Conservation (phyloP, 371 early-diverging fungal species). For the Catenaria anguillulae region DNA sequence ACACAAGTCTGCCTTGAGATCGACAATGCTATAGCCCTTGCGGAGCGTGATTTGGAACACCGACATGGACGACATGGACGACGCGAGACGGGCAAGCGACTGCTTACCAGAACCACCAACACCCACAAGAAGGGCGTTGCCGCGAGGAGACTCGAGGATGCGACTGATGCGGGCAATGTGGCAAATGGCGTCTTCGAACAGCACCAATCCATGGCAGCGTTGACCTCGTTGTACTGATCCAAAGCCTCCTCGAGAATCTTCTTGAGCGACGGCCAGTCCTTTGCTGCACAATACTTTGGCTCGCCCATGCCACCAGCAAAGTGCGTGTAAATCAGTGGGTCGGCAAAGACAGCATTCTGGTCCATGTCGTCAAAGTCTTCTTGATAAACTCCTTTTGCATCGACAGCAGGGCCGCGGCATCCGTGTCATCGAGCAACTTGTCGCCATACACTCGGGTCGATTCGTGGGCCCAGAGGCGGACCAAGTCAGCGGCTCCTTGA, state of each 20-base stretch:
- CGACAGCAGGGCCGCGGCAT: conserved; percentile 24
- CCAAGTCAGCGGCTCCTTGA: conserved; percentile 36
- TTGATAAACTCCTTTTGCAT: conserved; percentile 33
- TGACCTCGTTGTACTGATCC: conserved; percentile 40
- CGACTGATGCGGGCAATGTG: conserved; percentile 43
- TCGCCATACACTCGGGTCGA: conserved; percentile 38
- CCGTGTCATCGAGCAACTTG: conserved; percentile 33
- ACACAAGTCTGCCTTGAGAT: conserved; percentile 36
- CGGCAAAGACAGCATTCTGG: conserved; percentile 27
- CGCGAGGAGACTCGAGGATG: conserved; percentile 39
- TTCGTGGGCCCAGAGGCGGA: conserved; percentile 38
- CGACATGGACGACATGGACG: conserved; percentile 40
- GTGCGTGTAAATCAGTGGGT: conserved; percentile 39
- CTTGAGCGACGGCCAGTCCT: conserved; percentile 32
- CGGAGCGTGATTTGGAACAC: conserved; percentile 45
- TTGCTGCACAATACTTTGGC: conserved; percentile 34
- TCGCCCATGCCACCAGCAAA: conserved; percentile 36
- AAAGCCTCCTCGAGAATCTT: conserved; percentile 40
- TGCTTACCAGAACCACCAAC: conserved; percentile 48
- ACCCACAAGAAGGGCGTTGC: conserved; percentile 42
- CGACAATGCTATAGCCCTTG: conserved; percentile 37
- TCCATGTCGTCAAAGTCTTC: conserved; percentile 44
- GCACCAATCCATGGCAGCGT: conserved; percentile 43
- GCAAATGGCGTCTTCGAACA: conserved; percentile 47
- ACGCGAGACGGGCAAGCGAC: conserved; percentile 34